These are phyloP conservation scores for Ophiostoma himal-ulmi DNA, from an alignment of 2,329 filamentous ascomycete species.

Conservation along the genomic window DNA sequence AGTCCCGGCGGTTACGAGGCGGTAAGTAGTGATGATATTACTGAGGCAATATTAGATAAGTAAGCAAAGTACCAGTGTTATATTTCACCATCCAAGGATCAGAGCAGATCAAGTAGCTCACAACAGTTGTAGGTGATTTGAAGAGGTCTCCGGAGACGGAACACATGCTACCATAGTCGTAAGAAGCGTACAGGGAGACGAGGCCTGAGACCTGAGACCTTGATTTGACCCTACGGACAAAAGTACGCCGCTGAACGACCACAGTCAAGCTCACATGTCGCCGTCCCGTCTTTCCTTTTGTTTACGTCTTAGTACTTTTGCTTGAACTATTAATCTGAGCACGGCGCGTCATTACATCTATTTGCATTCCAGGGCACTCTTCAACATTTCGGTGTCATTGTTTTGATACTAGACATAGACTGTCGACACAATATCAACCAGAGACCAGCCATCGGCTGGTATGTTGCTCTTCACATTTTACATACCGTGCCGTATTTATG, in stretches of 20 bases:
- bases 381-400: neutral
- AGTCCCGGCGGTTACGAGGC: neutral
- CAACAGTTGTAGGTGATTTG: neutral
- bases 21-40: neutral
- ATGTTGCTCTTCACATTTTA: neutral
- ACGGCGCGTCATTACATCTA: neutral
- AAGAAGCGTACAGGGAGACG: neutral
- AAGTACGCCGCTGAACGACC: too few relatives aligned
- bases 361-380: neutral
- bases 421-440: neutral
- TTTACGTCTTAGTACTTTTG: neutral
- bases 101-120: slow-evolving; percentile 1
- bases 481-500: too few relatives aligned
- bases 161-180: neutral
- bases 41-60: neutral
- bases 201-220: neutral
- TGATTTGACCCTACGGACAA: neutral
- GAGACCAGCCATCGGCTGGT: neutral
- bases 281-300: neutral
- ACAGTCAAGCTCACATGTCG: neutral
- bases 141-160: neutral
- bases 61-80: neutral
- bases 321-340: neutral
- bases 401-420: neutral
- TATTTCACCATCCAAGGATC: neutral